Evolutionary conservation across 768 basidiomycete species (phyloP).

Genomic region (Boletus coccyginus): DNA sequence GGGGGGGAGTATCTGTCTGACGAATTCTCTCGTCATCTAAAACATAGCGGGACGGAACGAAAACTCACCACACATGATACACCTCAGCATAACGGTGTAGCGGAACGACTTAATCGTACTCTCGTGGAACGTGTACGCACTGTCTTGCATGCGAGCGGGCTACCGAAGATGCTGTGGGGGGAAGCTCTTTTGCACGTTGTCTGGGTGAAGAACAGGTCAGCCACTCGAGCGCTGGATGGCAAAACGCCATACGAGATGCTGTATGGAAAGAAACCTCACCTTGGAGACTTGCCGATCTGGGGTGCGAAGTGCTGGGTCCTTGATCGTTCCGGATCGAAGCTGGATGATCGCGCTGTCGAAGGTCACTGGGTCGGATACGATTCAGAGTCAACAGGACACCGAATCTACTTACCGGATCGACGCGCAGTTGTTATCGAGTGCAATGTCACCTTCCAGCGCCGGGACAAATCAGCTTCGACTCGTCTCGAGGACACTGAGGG

Average conservation of each 20-base stretch:
- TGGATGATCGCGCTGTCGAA: slow-evolving; percentile 23
- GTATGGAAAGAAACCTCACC: slow-evolving; percentile 20
- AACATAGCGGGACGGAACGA: not conserved
- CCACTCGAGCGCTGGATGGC: not conserved
- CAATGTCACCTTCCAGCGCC: not conserved
- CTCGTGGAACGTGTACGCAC: not conserved
- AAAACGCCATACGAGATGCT: slow-evolving; percentile 13
- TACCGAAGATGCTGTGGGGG: not conserved
- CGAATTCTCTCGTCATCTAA: not conserved
- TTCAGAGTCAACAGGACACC: slow-evolving; percentile 30
- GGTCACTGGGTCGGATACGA: slow-evolving; percentile 39
- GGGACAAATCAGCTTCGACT: too few relatives aligned
- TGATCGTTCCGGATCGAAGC: slow-evolving; percentile 18
- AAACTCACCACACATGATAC: not conserved
- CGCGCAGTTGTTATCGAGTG: not conserved
- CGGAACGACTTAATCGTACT: not conserved
- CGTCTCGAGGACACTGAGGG: too few relatives aligned
- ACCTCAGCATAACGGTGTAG: not conserved
- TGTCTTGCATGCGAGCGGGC: not conserved
- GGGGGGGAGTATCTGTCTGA: not conserved
- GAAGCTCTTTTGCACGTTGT: not conserved
- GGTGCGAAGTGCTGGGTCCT: slow-evolving; percentile 26
- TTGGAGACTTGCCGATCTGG: slow-evolving; percentile 11
- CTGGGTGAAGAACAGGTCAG: too few relatives aligned
- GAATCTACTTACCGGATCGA: slow-evolving; percentile 31